These are phyloP conservation scores for Ophidiomyces ophidiicola DNA, from an alignment of 2,329 filamentous ascomycete genomes.

Conservation along the genomic window DNA sequence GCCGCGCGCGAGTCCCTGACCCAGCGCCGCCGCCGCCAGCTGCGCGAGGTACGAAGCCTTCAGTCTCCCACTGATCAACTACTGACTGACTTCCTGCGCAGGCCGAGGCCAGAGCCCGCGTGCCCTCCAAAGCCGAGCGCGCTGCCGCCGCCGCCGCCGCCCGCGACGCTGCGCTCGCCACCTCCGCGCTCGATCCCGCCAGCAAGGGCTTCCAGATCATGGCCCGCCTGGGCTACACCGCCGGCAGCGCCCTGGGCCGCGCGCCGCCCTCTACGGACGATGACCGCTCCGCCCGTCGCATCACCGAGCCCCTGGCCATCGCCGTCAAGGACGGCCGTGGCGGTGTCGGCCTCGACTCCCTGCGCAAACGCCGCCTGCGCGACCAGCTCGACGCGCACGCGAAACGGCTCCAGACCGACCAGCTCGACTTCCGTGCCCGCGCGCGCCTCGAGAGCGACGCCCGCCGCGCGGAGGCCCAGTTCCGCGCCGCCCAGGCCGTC, in stretches of 20 bases:
- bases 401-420: slow-evolving; percentile 53
- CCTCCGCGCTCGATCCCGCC: slow-evolving; percentile 56
- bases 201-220: slow-evolving; percentile 95
- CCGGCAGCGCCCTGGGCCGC: slow-evolving; percentile 60
- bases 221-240: slow-evolving; percentile 83
- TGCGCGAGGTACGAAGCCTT: slow-evolving; percentile 48
- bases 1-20: slow-evolving; percentile 49
- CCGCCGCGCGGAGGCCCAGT: slow-evolving; percentile 53
- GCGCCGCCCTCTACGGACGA: slow-evolving; percentile 18
- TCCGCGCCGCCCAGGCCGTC: slow-evolving; percentile 69
- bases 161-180: slow-evolving; percentile 64
- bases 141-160: slow-evolving; percentile 59
- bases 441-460: slow-evolving; percentile 59
- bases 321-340: slow-evolving; percentile 65
- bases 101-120: slow-evolving; percentile 53
- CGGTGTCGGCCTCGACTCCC: slow-evolving; percentile 72
- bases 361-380: slow-evolving; percentile 63
- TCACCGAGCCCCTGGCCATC: slow-evolving; percentile 63
- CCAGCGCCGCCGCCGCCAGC: slow-evolving; percentile 45
- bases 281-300: slow-evolving; percentile 25
- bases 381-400: slow-evolving; percentile 48
- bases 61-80: slow-evolving; percentile 64
- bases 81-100: slow-evolving; percentile 51
- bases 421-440: slow-evolving; percentile 60
- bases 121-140: slow-evolving; percentile 67